A percentile compares a stretch with the other conserved stretches of the same genome.
These are phyloP conservation scores for Fraxinus quadrangulata DNA, from an alignment of 257 asterid genomes.

Conservation along the genomic window DNA sequence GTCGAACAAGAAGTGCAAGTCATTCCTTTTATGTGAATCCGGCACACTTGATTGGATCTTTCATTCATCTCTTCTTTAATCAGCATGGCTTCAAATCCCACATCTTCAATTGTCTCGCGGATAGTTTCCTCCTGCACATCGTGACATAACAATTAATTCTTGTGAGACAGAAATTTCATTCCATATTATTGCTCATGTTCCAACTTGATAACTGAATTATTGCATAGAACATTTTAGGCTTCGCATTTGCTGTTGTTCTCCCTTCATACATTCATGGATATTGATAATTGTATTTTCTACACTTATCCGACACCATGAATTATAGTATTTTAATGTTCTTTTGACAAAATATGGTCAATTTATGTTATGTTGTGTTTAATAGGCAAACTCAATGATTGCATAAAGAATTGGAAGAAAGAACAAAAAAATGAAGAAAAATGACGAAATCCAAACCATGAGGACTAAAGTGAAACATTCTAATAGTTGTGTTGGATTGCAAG, in stretches of 20 bases:
- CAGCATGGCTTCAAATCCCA: slow-evolving; percentile 50
- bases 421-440: no score
- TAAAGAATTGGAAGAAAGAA: no score
- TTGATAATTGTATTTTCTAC: no score
- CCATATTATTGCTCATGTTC: neutral
- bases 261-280: neutral
- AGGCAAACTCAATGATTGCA: no score
- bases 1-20: slow-evolving; percentile 58
- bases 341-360: no score
- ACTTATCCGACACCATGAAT: no score
- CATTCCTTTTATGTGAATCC: slow-evolving; percentile 46
- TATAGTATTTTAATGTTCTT: no score
- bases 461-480: no score
- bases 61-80: slow-evolving; percentile 36
- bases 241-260: neutral
- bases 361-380: no score
- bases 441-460: no score
- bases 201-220: neutral
- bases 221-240: neutral
- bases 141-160: neutral
- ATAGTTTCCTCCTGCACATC: slow-evolving; percentile 48
- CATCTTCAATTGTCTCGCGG: slow-evolving; percentile 58
- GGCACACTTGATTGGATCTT: slow-evolving; percentile 40
- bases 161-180: neutral
- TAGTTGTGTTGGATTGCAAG: no score